Evolutionary conservation across 805 yeast species (phyloP).

Genomic region (Naumovozyma baii): DNA sequence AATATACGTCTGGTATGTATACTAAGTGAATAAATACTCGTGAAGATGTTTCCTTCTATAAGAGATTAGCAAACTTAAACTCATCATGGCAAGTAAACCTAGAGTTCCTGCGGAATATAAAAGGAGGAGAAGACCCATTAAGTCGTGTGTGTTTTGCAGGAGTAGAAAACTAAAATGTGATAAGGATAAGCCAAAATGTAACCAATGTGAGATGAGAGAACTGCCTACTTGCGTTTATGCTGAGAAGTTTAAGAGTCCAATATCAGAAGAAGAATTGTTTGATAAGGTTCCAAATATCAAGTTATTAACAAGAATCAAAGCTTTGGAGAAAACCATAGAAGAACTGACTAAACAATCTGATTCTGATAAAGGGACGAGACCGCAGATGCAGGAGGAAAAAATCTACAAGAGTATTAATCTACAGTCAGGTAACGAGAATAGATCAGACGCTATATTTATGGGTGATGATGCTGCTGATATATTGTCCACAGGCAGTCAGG

Average conservation of each 20-base stretch:
- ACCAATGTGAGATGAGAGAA: constrained; percentile 33
- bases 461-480: too few species aligned
- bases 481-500: too few species aligned
- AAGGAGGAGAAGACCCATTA: constrained; percentile 22
- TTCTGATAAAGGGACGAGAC: too few species aligned
- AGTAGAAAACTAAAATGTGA: constrained; percentile 59
- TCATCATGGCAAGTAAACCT: neutral
- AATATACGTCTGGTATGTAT: neutral
- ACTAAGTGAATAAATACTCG: too few species aligned
- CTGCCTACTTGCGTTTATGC: constrained; percentile 23
- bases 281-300: constrained; percentile 18
- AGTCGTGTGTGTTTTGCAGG: constrained; percentile 48
- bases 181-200: constrained; percentile 36
- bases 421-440: too few species aligned
- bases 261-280: constrained; percentile 16
- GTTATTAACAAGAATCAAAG: constrained; percentile 13
- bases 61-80: too few species aligned
- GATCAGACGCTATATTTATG: too few species aligned
- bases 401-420: too few species aligned
- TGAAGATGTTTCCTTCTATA: too few species aligned
- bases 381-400: too few species aligned
- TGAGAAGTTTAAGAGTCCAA: constrained; percentile 14
- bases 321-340: constrained; percentile 11
- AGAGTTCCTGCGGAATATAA: constrained; percentile 1
- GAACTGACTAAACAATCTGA: neutral